Evolutionary conservation across 305 asterid species (phyloP), one percentile per base, ranked within the genome.

Genomic region (Lippia alba): DNA sequence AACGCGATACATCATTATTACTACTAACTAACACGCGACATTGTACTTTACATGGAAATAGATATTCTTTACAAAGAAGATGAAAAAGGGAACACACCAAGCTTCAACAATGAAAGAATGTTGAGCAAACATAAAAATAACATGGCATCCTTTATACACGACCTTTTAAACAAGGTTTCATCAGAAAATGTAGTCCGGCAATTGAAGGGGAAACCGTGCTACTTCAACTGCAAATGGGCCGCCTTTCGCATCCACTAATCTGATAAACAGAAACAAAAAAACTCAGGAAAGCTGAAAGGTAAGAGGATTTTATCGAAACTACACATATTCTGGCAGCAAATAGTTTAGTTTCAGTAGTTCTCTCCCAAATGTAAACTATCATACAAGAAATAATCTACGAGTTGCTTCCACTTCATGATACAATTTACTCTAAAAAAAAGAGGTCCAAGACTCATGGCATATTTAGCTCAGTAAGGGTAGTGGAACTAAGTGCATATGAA

Each of bases 141-240:
- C 70, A 66, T 45, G 15, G 30, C 30, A 64, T 14, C 68, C 48
- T 46, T 46, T n/a, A 30, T n/a, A 30, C 6, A 55, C 19, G 56
- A 50, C 46, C 40, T 16, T 12, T 19, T 9, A 19, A 20, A 11
- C 9, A 39, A 17, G 11, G 56, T 70, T 50, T 36, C 14, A 70
- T 88, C 83, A 90, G 92, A 86, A 94, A 41, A 94, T 83, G 80
- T 94, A 94, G 75, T 88, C 97, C 0, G 96, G 97, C 78, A 88
- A 69, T 75, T 80, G 78, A 59, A 94, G 83, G 12, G 97, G 85
- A 75, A 92, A 87, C 64, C 74, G 83, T 45, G 94, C 79, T 69
- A 87, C 97, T 75, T 84, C 89, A 48, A 81, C 97, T 15, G 78
- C 73, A 71, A 94, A 94, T 0, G 85, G 88, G 64, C 78, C 72